Evolutionary conservation across 2,329 filamentous ascomycete genomes (phyloP), one percentile per base, ranked within the genome.

Genomic region (Paraphaeosphaeria sporulosa): DNA sequence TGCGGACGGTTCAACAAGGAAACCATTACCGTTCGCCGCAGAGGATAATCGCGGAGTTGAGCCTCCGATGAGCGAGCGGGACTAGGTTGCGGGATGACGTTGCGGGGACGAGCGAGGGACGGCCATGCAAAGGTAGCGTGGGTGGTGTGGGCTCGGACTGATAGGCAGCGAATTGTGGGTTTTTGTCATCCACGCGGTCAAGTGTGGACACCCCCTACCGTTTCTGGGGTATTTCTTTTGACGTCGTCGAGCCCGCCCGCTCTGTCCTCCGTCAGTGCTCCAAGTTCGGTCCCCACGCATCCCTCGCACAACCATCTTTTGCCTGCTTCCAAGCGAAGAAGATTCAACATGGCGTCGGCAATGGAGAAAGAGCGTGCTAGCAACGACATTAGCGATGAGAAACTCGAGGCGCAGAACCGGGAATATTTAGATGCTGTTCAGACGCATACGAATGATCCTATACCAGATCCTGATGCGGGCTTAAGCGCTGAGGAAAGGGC

Each of bases 401-500:
- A 65, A 48, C 63, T 70, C 19, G 59, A 63, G 17, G 61, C 64
- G 3, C 57, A 64, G 25, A 59, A 54, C 21, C 46, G 23, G 12
- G 63, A 64, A 40, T 51, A 66, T 21, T 25, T 56, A 2, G 36
- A 30, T 2, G 32, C 32, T 3, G 3, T 21, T 3, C 62, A 66
- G 17, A 60, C 64, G 1, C 61, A 68, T 36, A 64, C 64, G 1
- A 61, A 68, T 32, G 65, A 66, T 15, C 69, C 71, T 52, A 57
- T 74, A 13, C 67, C 82, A 10, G 86, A 89, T 67, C 87, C 87
- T 0, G 90, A 93, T 76, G 88, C 85, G 50, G 86, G 87, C 8
- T 77, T 91, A 66, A 88, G 83, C 42, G 84, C 85, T 1, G 87
- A 87, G 63, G 90, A 92, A 72, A 84, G 80, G 64, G 84, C 84